These are phyloP conservation scores for Trichoderma parareesei DNA, from an alignment of 495 filamentous ascomycete species.

Conservation along the genomic window DNA sequence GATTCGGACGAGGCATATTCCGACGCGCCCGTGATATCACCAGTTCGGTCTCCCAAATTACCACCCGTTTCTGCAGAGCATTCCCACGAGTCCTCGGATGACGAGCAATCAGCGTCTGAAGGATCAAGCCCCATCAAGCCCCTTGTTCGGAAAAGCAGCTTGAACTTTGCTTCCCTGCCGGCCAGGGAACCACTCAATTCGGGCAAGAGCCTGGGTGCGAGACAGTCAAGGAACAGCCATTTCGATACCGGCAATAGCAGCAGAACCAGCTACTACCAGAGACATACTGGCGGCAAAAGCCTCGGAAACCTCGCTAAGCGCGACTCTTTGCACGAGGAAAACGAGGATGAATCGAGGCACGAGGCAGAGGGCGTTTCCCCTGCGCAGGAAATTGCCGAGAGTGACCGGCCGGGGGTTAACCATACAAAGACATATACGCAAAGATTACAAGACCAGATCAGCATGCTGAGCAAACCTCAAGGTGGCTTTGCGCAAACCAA, in stretches of 20 bases:
- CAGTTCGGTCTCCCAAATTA: background rate
- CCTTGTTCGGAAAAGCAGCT: slow-evolving; percentile 78
- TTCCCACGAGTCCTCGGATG: slow-evolving; percentile 42
- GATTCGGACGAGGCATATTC: slow-evolving; percentile 13
- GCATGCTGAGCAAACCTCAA: slow-evolving; percentile 79
- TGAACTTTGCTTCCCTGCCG: slow-evolving; percentile 86
- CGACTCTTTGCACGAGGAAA: slow-evolving; percentile 39
- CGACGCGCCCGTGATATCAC: slow-evolving; percentile 18
- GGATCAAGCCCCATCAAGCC: slow-evolving; percentile 41
- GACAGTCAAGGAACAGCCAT: slow-evolving; percentile 70
- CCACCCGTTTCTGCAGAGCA: slow-evolving; percentile 15
- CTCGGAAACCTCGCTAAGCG: slow-evolving; percentile 34
- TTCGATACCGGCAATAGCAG: slow-evolving; percentile 48
- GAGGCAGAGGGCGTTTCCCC: slow-evolving; percentile 38
- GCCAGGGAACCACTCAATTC: slow-evolving; percentile 78
- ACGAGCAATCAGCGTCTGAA: slow-evolving; percentile 41
- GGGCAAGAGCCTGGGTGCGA: slow-evolving; percentile 68
- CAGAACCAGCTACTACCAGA: slow-evolving; percentile 57
- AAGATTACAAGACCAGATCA: slow-evolving; percentile 84
- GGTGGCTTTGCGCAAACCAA: slow-evolving; percentile 54
- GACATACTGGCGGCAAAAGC: slow-evolving; percentile 54
- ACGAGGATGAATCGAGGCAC: slow-evolving; percentile 46
- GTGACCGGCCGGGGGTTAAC: slow-evolving; percentile 28
- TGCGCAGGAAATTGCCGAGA: slow-evolving; percentile 26
- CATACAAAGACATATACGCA: slow-evolving; percentile 91